These are phyloP conservation scores for Nemania diffusa DNA, from an alignment of 2,329 filamentous ascomycete species.

Conservation along the genomic window DNA sequence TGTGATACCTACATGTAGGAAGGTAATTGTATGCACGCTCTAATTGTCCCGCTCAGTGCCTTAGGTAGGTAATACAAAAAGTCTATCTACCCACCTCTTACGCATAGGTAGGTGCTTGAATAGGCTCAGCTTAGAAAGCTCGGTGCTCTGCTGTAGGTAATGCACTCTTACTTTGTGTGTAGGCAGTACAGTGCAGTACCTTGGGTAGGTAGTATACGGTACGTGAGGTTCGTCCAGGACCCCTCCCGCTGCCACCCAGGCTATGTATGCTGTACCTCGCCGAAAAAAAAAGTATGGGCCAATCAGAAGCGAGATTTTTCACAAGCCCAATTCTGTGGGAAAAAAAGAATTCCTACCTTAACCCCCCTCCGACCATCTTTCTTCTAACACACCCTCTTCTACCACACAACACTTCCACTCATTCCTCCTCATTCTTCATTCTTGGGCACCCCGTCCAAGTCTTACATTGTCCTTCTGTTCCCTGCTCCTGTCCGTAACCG, in stretches of 20 bases:
- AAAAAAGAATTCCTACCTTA: constrained; percentile 32
- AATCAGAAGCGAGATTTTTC: constrained; percentile 30
- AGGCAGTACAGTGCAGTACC: not conserved
- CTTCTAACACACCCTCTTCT: constrained; percentile 33
- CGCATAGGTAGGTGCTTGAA: not conserved
- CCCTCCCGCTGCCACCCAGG: not conserved
- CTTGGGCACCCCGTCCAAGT: constrained; percentile 40
- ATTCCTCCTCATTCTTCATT: constrained; percentile 38
- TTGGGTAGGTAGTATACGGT: not conserved
- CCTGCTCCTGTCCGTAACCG: constrained; percentile 24
- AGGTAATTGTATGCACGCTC: too few species aligned
- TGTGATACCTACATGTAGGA: too few species aligned
- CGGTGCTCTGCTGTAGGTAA: not conserved
- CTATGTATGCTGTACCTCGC: not conserved
- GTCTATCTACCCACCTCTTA: too few species aligned
- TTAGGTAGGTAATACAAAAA: too few species aligned
- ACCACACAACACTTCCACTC: constrained; percentile 30
- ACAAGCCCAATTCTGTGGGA: constrained; percentile 36
- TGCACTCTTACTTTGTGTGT: not conserved
- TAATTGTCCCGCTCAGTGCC: too few species aligned
- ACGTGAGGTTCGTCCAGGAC: not conserved
- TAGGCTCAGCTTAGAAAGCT: not conserved
- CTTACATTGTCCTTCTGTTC: constrained; percentile 41
- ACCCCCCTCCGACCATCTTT: constrained; percentile 31
- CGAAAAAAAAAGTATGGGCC: constrained; percentile 17